Evolutionary conservation across 106 monocot species (phyloP).

Genomic region (Hemerocallis citrina): DNA sequence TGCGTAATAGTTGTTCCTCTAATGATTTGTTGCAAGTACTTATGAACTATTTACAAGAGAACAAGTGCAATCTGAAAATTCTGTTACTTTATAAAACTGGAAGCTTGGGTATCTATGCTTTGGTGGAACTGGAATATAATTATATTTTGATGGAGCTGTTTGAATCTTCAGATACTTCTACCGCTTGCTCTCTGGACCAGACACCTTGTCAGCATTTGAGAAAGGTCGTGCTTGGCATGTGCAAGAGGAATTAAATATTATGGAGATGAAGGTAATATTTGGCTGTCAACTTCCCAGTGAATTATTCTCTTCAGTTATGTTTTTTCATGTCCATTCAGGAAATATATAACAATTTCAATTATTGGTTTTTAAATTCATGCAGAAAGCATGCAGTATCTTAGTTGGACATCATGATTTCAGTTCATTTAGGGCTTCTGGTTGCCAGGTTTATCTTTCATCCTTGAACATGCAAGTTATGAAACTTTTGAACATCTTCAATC

Average conservation of each 20-base stretch:
- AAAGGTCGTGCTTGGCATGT: slow-evolving; percentile 87
- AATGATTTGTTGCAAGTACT: too few relatives aligned
- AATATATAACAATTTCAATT: neutral
- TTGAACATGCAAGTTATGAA: neutral
- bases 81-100: neutral
- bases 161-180: slow-evolving; percentile 61
- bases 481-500: neutral
- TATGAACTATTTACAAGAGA: neutral
- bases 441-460: slow-evolving; percentile 54
- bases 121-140: neutral
- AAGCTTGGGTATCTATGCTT: neutral
- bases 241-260: slow-evolving; percentile 50
- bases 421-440: slow-evolving; percentile 94
- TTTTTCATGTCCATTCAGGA: neutral
- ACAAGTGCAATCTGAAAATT: neutral
- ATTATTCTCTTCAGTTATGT: neutral
- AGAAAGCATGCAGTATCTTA: slow-evolving; percentile 78
- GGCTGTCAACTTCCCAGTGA: neutral
- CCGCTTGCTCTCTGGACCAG: slow-evolving; percentile 83
- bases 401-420: slow-evolving; percentile 91
- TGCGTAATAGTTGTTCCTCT: too few relatives aligned
- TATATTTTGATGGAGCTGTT: neutral
- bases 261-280: slow-evolving; percentile 56
- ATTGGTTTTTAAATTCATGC: slow-evolving; percentile 9
- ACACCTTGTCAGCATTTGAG: slow-evolving; percentile 72